Evolutionary conservation across 495 filamentous ascomycete genomes (phyloP), one percentile per base, ranked within the genome.

Genomic region (Penicillium parvum): DNA sequence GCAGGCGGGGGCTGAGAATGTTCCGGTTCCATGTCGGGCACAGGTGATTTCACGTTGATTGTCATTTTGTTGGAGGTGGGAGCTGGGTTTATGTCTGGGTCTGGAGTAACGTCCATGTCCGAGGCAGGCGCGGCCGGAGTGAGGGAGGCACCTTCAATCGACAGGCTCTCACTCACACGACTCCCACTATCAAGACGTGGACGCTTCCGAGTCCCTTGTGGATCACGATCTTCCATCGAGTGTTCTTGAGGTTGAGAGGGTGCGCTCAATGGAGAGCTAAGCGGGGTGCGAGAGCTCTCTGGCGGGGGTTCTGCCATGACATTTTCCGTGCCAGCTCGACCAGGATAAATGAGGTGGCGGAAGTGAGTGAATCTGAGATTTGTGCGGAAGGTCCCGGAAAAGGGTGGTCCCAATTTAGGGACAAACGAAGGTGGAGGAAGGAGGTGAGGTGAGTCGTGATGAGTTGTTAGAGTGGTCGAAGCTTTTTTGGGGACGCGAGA

Each of bases 131-230:
- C 63, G 54, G 60, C 56, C 37, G 59, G 39, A 28, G 54, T 50
- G 16, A 47, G 37, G 23, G 60, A 43, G 26, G 60, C 47, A 44
- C 58, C 49, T 52, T 74, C 66, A 14, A 61, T 54, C 5, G 71
- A 74, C 63, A 74, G 67, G 11, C 61, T 58, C 60, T 69, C 65
- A 38, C 63, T 64, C 27, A 64, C 57, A 44, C 63, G 61, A 49
- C 64, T 68, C 49, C 75, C 76, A 60, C 69, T 77, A 60, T 83
- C 78, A 40, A 83, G 72, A 55, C 79, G 78, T 35, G 76, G 79
- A 47, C 79, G 76, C 65, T 83, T 83, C 55, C 78, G 72, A 47
- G 72, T 77, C 37, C 65, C 63, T 37, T 75, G 70, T 40, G 72
- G 63, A 50, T 77, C 66, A 33, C 60, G 56, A 57, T 80, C 76